These are phyloP conservation scores for Colletotrichum sansevieriae DNA, from an alignment of 2,329 filamentous ascomycete genomes.

Conservation along the genomic window DNA sequence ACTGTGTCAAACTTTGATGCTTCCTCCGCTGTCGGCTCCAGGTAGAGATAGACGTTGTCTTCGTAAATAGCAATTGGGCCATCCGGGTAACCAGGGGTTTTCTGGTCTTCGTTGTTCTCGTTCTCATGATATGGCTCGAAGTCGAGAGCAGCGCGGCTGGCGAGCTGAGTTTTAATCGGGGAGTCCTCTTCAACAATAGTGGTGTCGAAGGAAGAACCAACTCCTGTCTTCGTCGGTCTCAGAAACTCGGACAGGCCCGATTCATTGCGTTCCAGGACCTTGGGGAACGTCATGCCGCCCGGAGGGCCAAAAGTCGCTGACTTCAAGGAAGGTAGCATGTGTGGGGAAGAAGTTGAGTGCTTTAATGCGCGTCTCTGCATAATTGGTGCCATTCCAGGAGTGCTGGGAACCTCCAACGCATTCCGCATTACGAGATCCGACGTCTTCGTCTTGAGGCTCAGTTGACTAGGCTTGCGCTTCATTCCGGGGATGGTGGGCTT, in stretches of 20 bases:
- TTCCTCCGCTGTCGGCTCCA: slow-evolving; percentile 83
- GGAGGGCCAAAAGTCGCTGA: slow-evolving; percentile 71
- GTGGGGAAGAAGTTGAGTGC: slow-evolving; percentile 76
- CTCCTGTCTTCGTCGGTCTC: slow-evolving; percentile 62
- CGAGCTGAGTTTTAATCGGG: slow-evolving; percentile 71
- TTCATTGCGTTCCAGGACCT: slow-evolving; percentile 70
- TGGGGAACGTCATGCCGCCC: slow-evolving; percentile 75
- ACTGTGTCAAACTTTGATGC: slow-evolving; percentile 84
- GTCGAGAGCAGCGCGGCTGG: slow-evolving; percentile 69
- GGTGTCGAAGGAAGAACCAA: slow-evolving; percentile 54
- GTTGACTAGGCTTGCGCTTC: slow-evolving; percentile 81
- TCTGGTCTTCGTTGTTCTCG: slow-evolving; percentile 82
- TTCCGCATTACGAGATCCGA: slow-evolving; percentile 65
- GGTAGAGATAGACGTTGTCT: slow-evolving; percentile 81
- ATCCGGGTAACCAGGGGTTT: slow-evolving; percentile 85
- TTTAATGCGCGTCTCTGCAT: slow-evolving; percentile 73
- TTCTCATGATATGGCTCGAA: slow-evolving; percentile 74
- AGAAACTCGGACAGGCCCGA: slow-evolving; percentile 71
- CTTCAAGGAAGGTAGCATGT: slow-evolving; percentile 72
- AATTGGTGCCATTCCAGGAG: slow-evolving; percentile 69
- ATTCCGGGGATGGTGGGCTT: slow-evolving; percentile 80
- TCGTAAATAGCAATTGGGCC: slow-evolving; percentile 87
- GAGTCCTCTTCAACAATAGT: slow-evolving; percentile 68
- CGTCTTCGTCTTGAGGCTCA: slow-evolving; percentile 81
- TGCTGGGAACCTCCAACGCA: slow-evolving; percentile 67